Evolutionary conservation across 2,329 filamentous ascomycete genomes (phyloP).

Genomic region (Sporothrix phasma): DNA sequence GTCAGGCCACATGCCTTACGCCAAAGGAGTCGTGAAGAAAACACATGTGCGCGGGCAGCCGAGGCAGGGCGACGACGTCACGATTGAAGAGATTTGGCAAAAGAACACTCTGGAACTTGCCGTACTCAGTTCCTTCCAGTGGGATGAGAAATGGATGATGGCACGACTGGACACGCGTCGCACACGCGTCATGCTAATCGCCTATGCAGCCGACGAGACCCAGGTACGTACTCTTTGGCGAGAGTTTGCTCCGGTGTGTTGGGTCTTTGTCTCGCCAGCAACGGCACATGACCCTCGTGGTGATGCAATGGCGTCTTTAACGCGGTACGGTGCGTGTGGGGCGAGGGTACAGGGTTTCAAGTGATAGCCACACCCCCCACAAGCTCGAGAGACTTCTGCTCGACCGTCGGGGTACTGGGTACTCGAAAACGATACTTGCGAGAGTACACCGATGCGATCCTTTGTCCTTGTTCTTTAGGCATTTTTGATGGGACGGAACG

Average conservation of each 20-base stretch:
- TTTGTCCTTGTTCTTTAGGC: not conserved
- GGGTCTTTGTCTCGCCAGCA: not conserved
- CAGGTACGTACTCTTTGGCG: constrained; percentile 34
- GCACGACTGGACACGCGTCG: constrained; percentile 53
- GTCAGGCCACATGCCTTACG: constrained; percentile 30
- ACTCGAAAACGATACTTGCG: not conserved
- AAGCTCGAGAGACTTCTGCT: not conserved
- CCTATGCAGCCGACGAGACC: constrained; percentile 42
- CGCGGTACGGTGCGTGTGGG: not conserved
- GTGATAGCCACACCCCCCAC: not conserved
- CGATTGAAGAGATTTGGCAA: constrained; percentile 77
- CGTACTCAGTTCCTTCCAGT: constrained; percentile 78
- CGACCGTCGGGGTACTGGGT: not conserved
- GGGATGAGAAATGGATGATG: constrained; percentile 72
- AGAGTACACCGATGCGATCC: not conserved
- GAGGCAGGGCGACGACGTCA: constrained; percentile 62
- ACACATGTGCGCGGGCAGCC: constrained; percentile 62
- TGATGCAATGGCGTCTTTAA: too few relatives aligned
- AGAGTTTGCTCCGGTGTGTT: not conserved
- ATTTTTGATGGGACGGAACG: too few relatives aligned
- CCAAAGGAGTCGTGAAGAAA: constrained; percentile 62
- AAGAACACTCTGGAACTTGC: constrained; percentile 61
- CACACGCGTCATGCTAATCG: constrained; percentile 54
- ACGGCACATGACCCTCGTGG: too few relatives aligned
- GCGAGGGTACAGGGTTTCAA: not conserved